Evolutionary conservation across 2,329 filamentous ascomycete genomes (phyloP).

Genomic region (Ophiocordyceps polyrhachis-furcata): DNA sequence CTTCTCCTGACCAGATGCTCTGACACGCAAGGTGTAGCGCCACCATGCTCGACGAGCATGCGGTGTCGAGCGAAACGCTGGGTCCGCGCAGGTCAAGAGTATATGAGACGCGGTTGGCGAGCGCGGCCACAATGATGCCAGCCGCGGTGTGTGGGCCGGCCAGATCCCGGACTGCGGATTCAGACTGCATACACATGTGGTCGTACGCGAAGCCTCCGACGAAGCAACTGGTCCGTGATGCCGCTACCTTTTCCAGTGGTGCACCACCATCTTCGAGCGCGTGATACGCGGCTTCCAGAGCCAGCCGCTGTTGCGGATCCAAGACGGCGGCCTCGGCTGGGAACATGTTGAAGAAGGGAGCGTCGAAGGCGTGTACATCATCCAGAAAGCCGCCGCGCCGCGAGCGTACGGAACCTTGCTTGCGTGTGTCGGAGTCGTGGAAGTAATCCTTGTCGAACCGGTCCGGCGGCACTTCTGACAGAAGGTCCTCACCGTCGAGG

Average conservation of each 20-base stretch:
- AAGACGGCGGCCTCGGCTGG: background rate
- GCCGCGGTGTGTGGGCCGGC: too few relatives aligned
- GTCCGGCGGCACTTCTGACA: background rate
- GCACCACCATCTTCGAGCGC: conserved; percentile 33
- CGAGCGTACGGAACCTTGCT: conserved; percentile 16
- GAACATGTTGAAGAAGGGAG: conserved; percentile 29
- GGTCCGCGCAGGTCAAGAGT: conserved; percentile 2
- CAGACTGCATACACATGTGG: too few relatives aligned
- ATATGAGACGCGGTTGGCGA: conserved; percentile 1
- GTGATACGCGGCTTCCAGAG: conserved; percentile 34
- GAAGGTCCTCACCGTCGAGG: background rate
- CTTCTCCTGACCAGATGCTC: conserved; percentile 1
- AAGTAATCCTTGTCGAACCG: conserved; percentile 10
- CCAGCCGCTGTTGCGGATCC: conserved; percentile 33
- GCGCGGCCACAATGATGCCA: too few relatives aligned
- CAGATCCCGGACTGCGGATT: too few relatives aligned
- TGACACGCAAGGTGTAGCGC: conserved; percentile 1
- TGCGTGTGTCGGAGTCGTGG: conserved; percentile 22
- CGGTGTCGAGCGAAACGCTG: conserved; percentile 2
- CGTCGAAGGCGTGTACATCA: conserved; percentile 29
- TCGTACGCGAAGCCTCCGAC: too few relatives aligned
- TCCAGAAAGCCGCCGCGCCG: conserved; percentile 22
- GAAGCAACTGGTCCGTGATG: background rate
- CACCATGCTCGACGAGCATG: background rate
- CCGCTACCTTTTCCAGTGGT: conserved; percentile 7